A percentile compares a stretch with the other conserved stretches of the same genome.
Conservation (phyloP, 2,329 filamentous ascomycete genomes). For the Colletotrichum caudatum region DNA sequence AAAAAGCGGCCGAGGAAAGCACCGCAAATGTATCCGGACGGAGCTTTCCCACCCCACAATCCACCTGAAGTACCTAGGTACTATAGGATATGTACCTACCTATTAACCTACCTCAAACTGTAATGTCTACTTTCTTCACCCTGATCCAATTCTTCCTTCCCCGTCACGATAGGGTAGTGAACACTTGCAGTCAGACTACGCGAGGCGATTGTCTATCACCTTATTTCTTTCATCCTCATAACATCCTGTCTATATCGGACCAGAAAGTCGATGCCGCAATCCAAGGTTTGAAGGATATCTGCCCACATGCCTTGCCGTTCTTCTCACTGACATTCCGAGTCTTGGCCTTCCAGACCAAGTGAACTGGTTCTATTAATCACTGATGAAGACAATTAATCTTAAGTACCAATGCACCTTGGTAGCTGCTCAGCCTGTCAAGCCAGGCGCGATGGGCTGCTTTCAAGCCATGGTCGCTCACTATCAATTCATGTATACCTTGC, state of each 20-base stretch:
- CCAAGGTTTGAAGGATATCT: background rate
- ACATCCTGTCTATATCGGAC: background rate
- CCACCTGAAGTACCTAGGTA: background rate
- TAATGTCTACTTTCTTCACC: background rate
- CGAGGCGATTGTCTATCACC: background rate
- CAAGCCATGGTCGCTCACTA: background rate
- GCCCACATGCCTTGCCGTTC: background rate
- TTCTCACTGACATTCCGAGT: background rate
- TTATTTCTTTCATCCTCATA: background rate
- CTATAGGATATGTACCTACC: background rate
- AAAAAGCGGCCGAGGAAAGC: slow-evolving; percentile 39
- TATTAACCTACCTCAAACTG: too few species aligned
- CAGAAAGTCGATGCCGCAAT: background rate
- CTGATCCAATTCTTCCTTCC: background rate
- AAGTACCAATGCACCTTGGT: background rate
- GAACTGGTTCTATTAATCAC: background rate
- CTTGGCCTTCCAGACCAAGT: background rate
- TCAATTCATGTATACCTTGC: background rate
- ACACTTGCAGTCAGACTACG: background rate
- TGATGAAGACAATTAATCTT: background rate
- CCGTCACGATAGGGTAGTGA: background rate
- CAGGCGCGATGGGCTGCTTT: background rate
- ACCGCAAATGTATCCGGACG: slow-evolving; percentile 31
- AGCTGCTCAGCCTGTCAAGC: background rate
- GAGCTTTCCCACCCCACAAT: slow-evolving; percentile 22